These are phyloP conservation scores for Talaromyces sp. DNA, from an alignment of 2,329 filamentous ascomycete species.

Conservation along the genomic window DNA sequence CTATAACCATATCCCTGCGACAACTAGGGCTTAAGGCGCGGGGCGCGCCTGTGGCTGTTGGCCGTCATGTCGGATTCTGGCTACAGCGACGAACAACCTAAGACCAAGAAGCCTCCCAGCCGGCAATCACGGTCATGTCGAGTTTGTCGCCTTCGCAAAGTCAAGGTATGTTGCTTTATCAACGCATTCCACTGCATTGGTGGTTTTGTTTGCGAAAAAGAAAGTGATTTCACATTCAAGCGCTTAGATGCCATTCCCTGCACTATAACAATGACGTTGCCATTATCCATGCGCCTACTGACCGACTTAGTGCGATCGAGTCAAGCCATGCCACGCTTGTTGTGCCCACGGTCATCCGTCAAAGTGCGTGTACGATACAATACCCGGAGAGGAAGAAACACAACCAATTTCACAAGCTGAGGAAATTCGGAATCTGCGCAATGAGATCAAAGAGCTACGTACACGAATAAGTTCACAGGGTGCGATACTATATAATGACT, in stretches of 20 bases:
- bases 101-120: slow-evolving; percentile 18
- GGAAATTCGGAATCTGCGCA: slow-evolving; percentile 30
- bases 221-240: neutral
- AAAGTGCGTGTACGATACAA: slow-evolving; percentile 31
- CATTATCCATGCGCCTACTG: neutral
- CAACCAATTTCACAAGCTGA: slow-evolving; percentile 32
- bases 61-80: slow-evolving; percentile 2
- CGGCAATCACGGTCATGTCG: slow-evolving; percentile 35
- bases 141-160: slow-evolving; percentile 34
- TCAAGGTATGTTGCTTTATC: slow-evolving; percentile 26
- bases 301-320: slow-evolving; percentile 31
- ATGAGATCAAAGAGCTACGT: slow-evolving; percentile 29
- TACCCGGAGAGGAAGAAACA: slow-evolving; percentile 25
- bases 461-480: slow-evolving; percentile 22
- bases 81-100: slow-evolving; percentile 6
- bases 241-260: neutral
- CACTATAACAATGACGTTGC: neutral
- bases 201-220: neutral
- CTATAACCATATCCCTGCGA: neutral
- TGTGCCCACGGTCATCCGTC: slow-evolving; percentile 36
- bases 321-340: slow-evolving; percentile 35
- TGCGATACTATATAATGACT: slow-evolving; percentile 10
- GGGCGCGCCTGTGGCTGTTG: slow-evolving; percentile 5
- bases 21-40: neutral
- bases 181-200: slow-evolving; percentile 1